phyloP scores from a whole-genome alignment of 768 basidiomycete species.

The Clitopilus hobsonii region DNA sequence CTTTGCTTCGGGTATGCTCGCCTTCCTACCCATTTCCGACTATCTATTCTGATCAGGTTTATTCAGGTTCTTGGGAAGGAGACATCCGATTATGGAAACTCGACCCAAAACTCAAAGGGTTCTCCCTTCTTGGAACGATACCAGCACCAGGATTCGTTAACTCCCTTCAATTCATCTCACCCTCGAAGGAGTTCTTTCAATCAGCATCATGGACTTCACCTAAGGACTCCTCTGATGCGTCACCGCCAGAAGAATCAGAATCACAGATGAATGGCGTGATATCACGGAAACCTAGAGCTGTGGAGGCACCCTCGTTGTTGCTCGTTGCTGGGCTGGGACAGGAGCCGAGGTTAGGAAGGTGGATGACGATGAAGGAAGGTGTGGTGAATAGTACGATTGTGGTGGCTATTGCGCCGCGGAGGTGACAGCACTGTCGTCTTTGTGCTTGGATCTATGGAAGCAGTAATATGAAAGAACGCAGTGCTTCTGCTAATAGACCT shows the following conservation, averaged over 20 bases:
- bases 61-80: slow-evolving; percentile 90
- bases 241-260: background rate
- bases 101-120: slow-evolving; percentile 72
- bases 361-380: slow-evolving; percentile 75
- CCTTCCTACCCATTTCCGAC: background rate
- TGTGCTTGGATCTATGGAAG: background rate
- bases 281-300: slow-evolving; percentile 12
- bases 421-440: slow-evolving; percentile 4
- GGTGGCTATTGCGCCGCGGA: slow-evolving; percentile 47
- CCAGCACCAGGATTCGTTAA: slow-evolving; percentile 81
- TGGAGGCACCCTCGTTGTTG: slow-evolving; percentile 32
- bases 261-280: background rate
- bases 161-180: slow-evolving; percentile 74
- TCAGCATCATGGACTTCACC: slow-evolving; percentile 28
- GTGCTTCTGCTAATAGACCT: too few species aligned
- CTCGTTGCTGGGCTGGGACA: slow-evolving; percentile 81
- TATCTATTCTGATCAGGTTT: background rate
- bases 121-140: slow-evolving; percentile 61
- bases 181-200: slow-evolving; percentile 43
- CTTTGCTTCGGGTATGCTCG: slow-evolving; percentile 72
- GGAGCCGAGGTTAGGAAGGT: slow-evolving; percentile 87
- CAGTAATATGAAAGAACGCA: too few species aligned
- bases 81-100: slow-evolving; percentile 88
- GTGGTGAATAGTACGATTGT: slow-evolving; percentile 72
- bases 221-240: background rate